Evolutionary conservation across 2,329 filamentous ascomycete species (phyloP).

Genomic region (Neonectria sp.): DNA sequence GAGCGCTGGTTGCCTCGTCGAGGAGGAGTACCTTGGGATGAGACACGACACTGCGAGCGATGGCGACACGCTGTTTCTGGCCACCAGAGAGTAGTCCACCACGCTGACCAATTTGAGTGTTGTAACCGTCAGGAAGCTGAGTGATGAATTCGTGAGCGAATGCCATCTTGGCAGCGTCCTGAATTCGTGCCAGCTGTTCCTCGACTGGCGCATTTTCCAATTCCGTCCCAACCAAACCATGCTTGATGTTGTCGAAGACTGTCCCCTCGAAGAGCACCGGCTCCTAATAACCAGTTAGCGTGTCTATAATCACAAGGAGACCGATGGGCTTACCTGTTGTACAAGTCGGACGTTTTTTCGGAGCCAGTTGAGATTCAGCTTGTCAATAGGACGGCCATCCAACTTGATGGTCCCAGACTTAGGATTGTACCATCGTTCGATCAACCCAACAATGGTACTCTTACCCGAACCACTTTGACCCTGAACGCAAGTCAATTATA

Average conservation of each 20-base stretch:
- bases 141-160: constrained; percentile 67
- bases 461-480: constrained; percentile 57
- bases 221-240: constrained; percentile 62
- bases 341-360: constrained; percentile 56
- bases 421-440: constrained; percentile 58
- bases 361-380: constrained; percentile 57
- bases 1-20: constrained; percentile 76
- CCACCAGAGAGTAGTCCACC: constrained; percentile 77
- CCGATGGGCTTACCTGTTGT: constrained; percentile 45
- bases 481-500: constrained; percentile 33
- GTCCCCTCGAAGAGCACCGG: constrained; percentile 62
- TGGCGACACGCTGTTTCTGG: constrained; percentile 76
- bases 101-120: constrained; percentile 73
- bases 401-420: constrained; percentile 53
- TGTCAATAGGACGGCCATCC: constrained; percentile 52
- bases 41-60: constrained; percentile 74
- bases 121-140: constrained; percentile 61
- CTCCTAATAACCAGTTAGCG: constrained; percentile 48
- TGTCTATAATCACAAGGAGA: background rate
- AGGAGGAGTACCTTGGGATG: constrained; percentile 74
- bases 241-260: constrained; percentile 70
- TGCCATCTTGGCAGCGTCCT: constrained; percentile 63
- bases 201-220: constrained; percentile 57
- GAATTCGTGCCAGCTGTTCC: constrained; percentile 59
- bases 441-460: constrained; percentile 57